phyloP scores from a whole-genome alignment of 495 filamentous ascomycete species.

The Penicillium coffeae region DNA sequence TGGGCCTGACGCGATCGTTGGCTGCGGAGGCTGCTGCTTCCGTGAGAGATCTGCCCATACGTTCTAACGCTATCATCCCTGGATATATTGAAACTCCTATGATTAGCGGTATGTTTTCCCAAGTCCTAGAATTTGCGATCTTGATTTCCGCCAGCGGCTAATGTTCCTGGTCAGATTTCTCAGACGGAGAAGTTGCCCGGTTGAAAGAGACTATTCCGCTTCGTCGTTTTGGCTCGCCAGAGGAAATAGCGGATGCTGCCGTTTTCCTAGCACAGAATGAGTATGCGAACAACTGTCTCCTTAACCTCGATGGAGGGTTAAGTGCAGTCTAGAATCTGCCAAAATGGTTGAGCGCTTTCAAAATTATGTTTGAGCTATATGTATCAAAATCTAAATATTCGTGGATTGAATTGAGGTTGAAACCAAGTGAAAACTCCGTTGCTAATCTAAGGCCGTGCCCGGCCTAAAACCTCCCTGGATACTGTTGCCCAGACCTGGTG shows the following conservation, averaged over 20 bases:
- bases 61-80: constrained; percentile 78
- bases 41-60: constrained; percentile 43
- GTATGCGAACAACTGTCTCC: constrained; percentile 79
- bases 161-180: constrained; percentile 29
- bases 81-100: constrained; percentile 80
- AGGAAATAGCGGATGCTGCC: constrained; percentile 78
- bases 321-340: constrained; percentile 54
- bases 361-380: no score
- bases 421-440: no score
- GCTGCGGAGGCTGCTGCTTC: constrained; percentile 54
- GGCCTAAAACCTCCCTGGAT: neutral
- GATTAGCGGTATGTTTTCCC: constrained; percentile 55
- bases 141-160: no score
- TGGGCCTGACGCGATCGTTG: constrained; percentile 71
- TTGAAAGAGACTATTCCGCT: constrained; percentile 56
- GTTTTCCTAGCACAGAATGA: constrained; percentile 71
- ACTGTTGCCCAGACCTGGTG: neutral
- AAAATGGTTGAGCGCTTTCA: no score
- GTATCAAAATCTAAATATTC: no score
- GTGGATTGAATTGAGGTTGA: no score
- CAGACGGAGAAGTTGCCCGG: constrained; percentile 23
- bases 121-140: neutral
- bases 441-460: no score
- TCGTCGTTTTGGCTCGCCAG: constrained; percentile 61
- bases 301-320: constrained; percentile 82